Percentiles rank a stretch among this genome's conserved stretches.
Evolutionary conservation across 164 flowering plant species (phyloP).

Genomic region (Piper betle): DNA sequence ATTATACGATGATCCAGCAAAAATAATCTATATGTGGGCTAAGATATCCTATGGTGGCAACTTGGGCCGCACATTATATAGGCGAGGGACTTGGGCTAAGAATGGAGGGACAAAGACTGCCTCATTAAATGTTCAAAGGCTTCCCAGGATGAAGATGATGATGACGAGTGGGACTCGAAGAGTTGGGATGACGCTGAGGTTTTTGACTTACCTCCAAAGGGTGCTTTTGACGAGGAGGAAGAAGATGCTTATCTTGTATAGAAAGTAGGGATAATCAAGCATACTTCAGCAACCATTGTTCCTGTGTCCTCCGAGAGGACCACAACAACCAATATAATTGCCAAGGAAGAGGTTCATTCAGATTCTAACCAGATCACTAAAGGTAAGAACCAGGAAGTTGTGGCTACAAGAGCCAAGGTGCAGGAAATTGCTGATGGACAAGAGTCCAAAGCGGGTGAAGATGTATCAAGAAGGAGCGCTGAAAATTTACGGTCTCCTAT

Average conservation of each 20-base stretch:
- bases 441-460: conserved; percentile 22
- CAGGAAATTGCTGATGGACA: neutral
- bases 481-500: conserved; percentile 84
- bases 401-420: too few species aligned
- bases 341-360: conserved; percentile 15
- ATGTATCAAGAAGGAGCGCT: conserved; percentile 25
- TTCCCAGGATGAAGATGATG: conserved; percentile 32
- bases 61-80: too few species aligned
- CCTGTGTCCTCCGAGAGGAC: conserved; percentile 14
- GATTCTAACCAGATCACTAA: conserved; percentile 22
- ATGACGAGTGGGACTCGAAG: conserved; percentile 96
- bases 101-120: too few species aligned
- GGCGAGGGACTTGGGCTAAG: too few species aligned
- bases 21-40: too few species aligned
- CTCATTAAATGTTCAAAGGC: too few species aligned
- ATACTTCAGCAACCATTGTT: conserved; percentile 14
- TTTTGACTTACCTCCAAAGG: conserved; percentile 40
- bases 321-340: conserved; percentile 12
- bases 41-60: too few species aligned
- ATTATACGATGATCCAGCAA: too few species aligned
- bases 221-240: conserved; percentile 87
- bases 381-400: conserved; percentile 11
- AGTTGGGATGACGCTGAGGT: conserved; percentile 79
- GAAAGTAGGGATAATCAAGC: conserved; percentile 33
- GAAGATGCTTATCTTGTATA: conserved; percentile 32